Evolutionary conservation across 495 filamentous ascomycete genomes (phyloP), one percentile per base, ranked within the genome.

Genomic region (Xanthoparmelia taractica): DNA sequence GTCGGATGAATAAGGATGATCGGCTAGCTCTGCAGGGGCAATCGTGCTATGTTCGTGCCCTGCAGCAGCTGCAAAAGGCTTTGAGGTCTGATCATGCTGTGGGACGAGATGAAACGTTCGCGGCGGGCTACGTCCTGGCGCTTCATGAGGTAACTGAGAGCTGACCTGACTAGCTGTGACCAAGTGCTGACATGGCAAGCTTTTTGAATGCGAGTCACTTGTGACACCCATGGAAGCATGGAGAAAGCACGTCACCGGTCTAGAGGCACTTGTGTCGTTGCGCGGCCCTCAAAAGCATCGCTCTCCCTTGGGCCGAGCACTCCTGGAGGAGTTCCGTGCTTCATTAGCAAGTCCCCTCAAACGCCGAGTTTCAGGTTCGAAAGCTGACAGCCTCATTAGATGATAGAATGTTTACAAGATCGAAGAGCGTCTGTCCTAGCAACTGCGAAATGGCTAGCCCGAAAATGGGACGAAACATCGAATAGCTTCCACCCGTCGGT

Each of bases 201-300:
- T 54, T 20, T 54, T 54, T 29, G 50, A 54, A 54, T 54, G 15
- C 27, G 50, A 54, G 10, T 54, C 50, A 29, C 50, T 54, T 34
- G 29, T 54, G 50, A 54, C 50, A 29, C 20, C 50, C 29, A 54
- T 54, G 50, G 50, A 54, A 54, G 50, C 50, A 54, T 54, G 50
- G 50, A 54, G 29, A 20, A 54, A 54, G 18, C 50, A 54, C 50
- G 11, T 54, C 27, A 54, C 50, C 20, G 50, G 50, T 18, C 20
- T 54, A 54, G 50, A 54, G 33, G 50, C 50, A 17, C 29, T 54
- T 0, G 50, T 34, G 29, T 54, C 27, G 27, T 0, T 54, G 29
- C 50, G 50, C 0, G 50, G 50, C 8, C 50, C 50, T 34, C 50
- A 54, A 54, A 54, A 33, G 2, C 50, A 54, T 54, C 50, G 50